These are phyloP conservation scores for Phytophthora tentaculata DNA, from an alignment of 352 stramenopile species.

Conservation along the genomic window DNA sequence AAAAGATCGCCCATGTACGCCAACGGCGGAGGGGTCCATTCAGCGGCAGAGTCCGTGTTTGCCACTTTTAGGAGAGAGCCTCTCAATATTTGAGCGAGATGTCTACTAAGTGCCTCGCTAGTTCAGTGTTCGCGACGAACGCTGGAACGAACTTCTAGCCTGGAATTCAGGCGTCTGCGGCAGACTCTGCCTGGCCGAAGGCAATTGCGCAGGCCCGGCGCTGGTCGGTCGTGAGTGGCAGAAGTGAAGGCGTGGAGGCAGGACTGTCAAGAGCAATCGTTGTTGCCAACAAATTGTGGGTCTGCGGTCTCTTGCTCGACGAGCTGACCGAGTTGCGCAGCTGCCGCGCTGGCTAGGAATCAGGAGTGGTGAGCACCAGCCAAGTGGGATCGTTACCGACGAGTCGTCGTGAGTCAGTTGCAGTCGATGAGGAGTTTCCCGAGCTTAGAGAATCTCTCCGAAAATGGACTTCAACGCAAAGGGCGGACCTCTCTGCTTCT, in stretches of 20 bases:
- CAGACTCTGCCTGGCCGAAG: not conserved
- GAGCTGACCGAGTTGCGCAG: constrained; percentile 8
- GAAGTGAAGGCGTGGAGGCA: not conserved
- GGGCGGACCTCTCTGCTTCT: constrained; percentile 5
- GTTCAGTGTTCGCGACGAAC: constrained; percentile 11
- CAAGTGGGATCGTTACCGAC: constrained; percentile 22
- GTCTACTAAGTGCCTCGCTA: constrained; percentile 4
- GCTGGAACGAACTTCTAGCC: not conserved
- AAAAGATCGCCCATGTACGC: constrained; percentile 9
- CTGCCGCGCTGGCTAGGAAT: constrained; percentile 23
- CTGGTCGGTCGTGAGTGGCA: constrained; percentile 5
- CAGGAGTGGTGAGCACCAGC: constrained; percentile 28
- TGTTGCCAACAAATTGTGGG: not conserved
- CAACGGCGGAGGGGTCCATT: not conserved
- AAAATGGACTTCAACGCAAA: constrained; percentile 24
- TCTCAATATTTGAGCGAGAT: constrained; percentile 19
- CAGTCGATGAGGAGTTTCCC: constrained; percentile 11
- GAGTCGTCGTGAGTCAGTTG: constrained; percentile 3
- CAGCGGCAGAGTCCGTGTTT: constrained; percentile 2
- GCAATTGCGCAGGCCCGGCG: constrained; percentile 25
- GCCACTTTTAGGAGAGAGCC: not conserved
- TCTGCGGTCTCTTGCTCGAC: not conserved
- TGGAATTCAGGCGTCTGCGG: constrained; percentile 15
- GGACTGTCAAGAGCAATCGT: not conserved
- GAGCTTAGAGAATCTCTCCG: constrained; percentile 1